These are phyloP conservation scores for Candida hispaniensis DNA, from an alignment of 805 yeast genomes.

Conservation along the genomic window DNA sequence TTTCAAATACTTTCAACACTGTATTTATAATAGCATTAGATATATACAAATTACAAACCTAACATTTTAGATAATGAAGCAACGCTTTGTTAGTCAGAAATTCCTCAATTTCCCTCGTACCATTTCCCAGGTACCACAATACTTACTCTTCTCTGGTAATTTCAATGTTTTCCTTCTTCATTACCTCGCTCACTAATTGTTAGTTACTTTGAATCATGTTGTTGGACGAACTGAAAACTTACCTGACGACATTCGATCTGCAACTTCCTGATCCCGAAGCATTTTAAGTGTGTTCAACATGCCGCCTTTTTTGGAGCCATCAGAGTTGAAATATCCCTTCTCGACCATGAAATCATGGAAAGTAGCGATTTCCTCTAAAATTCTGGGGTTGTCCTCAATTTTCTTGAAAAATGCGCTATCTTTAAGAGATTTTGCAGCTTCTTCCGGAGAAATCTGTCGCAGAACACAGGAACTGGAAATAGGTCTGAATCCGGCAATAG, in stretches of 20 bases:
- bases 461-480: too few species aligned
- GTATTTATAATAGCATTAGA: too few species aligned
- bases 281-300: constrained; percentile 24
- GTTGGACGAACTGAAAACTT: constrained; percentile 16
- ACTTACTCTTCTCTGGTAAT: constrained; percentile 20
- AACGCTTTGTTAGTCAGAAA: too few species aligned
- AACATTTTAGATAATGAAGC: too few species aligned
- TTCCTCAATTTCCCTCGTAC: too few species aligned
- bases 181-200: constrained; percentile 5
- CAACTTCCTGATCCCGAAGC: constrained; percentile 25
- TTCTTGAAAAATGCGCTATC: constrained; percentile 8
- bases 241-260: constrained; percentile 21
- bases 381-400: constrained; percentile 6
- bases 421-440: too few species aligned
- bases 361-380: constrained; percentile 10
- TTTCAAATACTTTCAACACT: too few species aligned
- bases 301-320: constrained; percentile 3
- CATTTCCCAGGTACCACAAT: too few species aligned
- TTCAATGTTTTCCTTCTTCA: constrained; percentile 21
- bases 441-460: too few species aligned
- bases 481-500: too few species aligned
- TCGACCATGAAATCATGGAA: constrained; percentile 15
- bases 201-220: not conserved
- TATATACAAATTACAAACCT: too few species aligned
- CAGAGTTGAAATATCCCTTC: constrained; percentile 14